Evolutionary conservation across 2,329 filamentous ascomycete species (phyloP), one percentile per base, ranked within the genome.

Genomic region (Penicillium thymicola): DNA sequence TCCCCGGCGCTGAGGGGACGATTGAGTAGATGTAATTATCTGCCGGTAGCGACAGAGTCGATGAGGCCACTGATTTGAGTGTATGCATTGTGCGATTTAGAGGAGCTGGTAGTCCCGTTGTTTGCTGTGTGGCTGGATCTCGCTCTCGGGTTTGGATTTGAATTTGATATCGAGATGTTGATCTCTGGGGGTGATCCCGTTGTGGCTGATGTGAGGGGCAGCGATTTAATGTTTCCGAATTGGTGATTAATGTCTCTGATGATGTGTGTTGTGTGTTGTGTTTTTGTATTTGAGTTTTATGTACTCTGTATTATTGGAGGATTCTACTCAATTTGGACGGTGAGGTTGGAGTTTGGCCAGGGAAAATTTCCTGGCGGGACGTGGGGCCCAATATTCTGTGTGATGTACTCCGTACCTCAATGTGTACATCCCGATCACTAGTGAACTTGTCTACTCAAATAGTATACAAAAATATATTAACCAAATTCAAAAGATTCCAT

Each of bases 21-120:
- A 78, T 67, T 10, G 70, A 69, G 62, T 78, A 78, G 60, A 78
- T 77, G 66, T 78, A 78, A 58, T 70, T 76, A 30, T 71, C 70
- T 37, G 69, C 51, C 1, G 75, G 70, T 2, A 78, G 67, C 21
- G 70, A 71, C 41, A 77, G 65, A n/a, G 72, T 71, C 10, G 74
- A 75, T 11, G 70, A 69, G 28, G 67, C 68, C 1, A 60, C 68
- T 28, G 68, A 54, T 57, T 65, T 66, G 58, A 75, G 70, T 21
- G 63, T 70, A 58, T 72, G 70, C 72, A 75, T 75, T 55, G 30
- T 51, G 43, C 23, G 34, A 48, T 58, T n/a, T 13, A 11, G 13
- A 23, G 13, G 4, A 37, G 37, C 25, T 14, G 49, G 23, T 51
- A 36, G 16, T 21, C 34, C 11, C 34, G 23, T 27, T 40, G 9